Evolutionary conservation across 2,329 filamentous ascomycete genomes (phyloP).

Genomic region (Exserohilum turcica): DNA sequence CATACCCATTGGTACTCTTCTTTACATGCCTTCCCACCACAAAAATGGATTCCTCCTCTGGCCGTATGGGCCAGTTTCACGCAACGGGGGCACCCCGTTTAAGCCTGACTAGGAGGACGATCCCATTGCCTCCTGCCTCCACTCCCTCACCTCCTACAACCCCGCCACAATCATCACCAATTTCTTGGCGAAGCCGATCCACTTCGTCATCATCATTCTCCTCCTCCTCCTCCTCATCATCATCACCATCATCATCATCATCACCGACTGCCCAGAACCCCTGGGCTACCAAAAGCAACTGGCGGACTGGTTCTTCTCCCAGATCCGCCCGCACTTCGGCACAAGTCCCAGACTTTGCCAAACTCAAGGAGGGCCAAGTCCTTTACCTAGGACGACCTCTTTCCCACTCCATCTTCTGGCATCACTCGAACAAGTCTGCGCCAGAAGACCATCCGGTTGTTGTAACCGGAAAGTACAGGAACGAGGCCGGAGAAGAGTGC

Average conservation of each 20-base stretch:
- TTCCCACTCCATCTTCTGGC: constrained; percentile 3
- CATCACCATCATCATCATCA: constrained; percentile 1
- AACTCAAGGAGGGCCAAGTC: constrained; percentile 8
- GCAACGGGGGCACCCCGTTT: background rate
- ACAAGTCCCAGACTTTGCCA: constrained; percentile 1
- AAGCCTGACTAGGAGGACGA: background rate
- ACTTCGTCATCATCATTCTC: background rate
- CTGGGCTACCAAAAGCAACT: background rate
- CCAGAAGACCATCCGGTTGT: constrained; percentile 16
- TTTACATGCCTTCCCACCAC: background rate
- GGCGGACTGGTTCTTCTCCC: constrained; percentile 4
- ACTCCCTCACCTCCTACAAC: constrained; percentile 5
- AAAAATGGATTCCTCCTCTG: constrained; percentile 2
- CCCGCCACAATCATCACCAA: background rate
- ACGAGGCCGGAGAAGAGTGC: constrained; percentile 2
- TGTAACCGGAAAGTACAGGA: constrained; percentile 8
- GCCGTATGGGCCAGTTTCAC: background rate
- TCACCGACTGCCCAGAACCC: background rate
- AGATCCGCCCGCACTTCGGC: background rate
- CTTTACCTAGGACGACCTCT: constrained; percentile 2
- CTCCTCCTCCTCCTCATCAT: background rate
- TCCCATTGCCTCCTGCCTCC: background rate
- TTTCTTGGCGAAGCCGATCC: background rate
- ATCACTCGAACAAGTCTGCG: background rate
- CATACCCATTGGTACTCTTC: background rate